Percentiles rank a stretch among this genome's conserved stretches.
Evolutionary conservation across 371 early-diverging fungal genomes (phyloP).

Genomic region (Mucor saturninus): DNA sequence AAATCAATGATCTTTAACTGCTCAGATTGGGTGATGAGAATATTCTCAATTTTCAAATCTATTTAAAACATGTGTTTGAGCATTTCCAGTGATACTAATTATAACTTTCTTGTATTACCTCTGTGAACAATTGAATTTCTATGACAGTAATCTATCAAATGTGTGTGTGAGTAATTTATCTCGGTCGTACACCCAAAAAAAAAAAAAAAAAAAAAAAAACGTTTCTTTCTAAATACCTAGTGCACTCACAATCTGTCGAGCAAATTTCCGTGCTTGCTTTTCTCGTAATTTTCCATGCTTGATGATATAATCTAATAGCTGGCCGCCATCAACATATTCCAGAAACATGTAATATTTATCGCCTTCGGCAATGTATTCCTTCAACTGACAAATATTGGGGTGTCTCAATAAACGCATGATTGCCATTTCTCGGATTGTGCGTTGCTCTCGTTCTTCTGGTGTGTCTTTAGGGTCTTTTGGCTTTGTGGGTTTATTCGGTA

Average conservation of each 20-base stretch:
- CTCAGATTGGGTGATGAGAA: slow-evolving; percentile 74
- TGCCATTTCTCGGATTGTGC: slow-evolving; percentile 81
- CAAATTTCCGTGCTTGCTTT: slow-evolving; percentile 72
- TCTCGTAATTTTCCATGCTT: slow-evolving; percentile 71
- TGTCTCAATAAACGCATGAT: slow-evolving; percentile 85
- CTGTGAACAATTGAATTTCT: slow-evolving; percentile 74
- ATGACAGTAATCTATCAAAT: slow-evolving; percentile 57
- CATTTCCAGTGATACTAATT: background rate
- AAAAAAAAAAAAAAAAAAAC: slow-evolving; percentile 18
- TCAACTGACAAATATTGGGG: slow-evolving; percentile 72
- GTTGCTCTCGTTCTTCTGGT: slow-evolving; percentile 63
- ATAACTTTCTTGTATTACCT: slow-evolving; percentile 27
- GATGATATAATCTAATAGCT: slow-evolving; percentile 81
- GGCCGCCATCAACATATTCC: slow-evolving; percentile 80
- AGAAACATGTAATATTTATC: slow-evolving; percentile 88
- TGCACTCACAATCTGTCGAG: slow-evolving; percentile 85
- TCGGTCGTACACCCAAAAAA: background rate
- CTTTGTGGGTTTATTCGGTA: slow-evolving; percentile 5
- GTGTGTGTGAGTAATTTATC: background rate
- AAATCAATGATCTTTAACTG: slow-evolving; percentile 81
- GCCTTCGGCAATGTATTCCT: slow-evolving; percentile 75
- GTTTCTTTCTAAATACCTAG: slow-evolving; percentile 37
- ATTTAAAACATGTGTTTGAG: slow-evolving; percentile 9
- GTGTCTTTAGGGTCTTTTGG: slow-evolving; percentile 53
- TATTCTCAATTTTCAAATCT: slow-evolving; percentile 98